Base-by-base conservation (phyloP, 2,329 filamentous ascomycete species). In the Pyrenochaeta sp. region DNA sequence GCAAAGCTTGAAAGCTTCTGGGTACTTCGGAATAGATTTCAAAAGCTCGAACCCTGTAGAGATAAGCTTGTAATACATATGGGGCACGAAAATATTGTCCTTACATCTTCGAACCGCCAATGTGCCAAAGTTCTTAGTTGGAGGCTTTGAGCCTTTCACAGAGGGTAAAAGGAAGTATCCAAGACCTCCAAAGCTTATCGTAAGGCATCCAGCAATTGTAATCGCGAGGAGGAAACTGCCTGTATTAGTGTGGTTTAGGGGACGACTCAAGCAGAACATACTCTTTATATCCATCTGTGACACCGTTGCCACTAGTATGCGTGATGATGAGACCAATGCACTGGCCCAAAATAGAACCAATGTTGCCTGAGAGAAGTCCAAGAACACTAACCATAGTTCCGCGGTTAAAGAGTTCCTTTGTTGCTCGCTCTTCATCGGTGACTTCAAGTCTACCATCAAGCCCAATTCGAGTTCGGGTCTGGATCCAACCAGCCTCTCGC, bases 1-100 rank as follows among this genome's bases (percentile, higher is more conserved):
- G 42, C 60, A 63, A 11, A 63, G 50, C 15, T 63, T 63, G 41
- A 63, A 61, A 2, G 60, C 58, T 50, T 63, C 58, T 5, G 60
- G 52, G 23, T 63, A 63, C 4, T 50, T 50, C 1, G 47, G 51
- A 3, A 52, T 49, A 7, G 48, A 54, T n/a, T 36, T 45, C 7
- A 63, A 39, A 12, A 61, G 42, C 18, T 49, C 47, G 14, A 61
- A n/a, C 60, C 60, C 55, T 61, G 3, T 27, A 15, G n/a, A n/a
- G 6, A 15, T 14, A 9, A 10, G 23, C 14, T 49, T 18, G 42
- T 9, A 9, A 27, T 4, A 27, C 23, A 27, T 27, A 27, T 4
- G 23, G 23, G 23, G 23, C 23, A 37, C 3, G n/a, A 4, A 12
- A 21, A 9, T 4, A 23, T 10, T 4, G 3, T 9, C 20, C 48